Base-by-base conservation (phyloP, 805 yeast genomes). In the Gaillardinia entomophila region DNA sequence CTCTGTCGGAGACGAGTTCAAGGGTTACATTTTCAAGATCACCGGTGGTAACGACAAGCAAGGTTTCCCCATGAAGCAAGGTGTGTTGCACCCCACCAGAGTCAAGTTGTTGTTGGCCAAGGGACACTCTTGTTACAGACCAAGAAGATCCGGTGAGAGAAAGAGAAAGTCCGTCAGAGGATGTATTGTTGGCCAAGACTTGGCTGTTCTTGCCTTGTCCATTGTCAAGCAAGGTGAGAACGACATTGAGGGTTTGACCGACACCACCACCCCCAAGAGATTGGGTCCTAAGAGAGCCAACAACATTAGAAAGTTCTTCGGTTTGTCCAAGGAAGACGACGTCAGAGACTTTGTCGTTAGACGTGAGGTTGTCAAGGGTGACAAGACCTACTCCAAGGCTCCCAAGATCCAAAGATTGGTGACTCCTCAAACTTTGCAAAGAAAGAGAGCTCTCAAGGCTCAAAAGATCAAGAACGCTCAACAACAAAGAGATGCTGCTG, bases 11-110 rank as follows among this genome's bases (percentile, higher is more conserved):
- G 97, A 92, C 62, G 98, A 94, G 77, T 87, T 90, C 90, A 90
- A 88, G 75, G 98, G 98, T 65, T 92, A 92, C 88, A 71, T 87
- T 66, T 89, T 92, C 85, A 94, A 83, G 79, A 89, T 92, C 71
- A 74, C 97, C 60, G 98, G 98, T 68, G 98, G 98, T 82, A 92
- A 92, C 84, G 98, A 92, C 79, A 92, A 92, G 78, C 98, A 92
- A 79, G 98, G 98, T 78, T 92, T 92, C 96, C 97, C 98, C 76
- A 92, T 94, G 98, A 92, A 89, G 76, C 98, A 94, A 77, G 98
- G 98, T 83, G 98, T 92, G 52, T 77, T 92, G 81, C 92, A 87
- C 79, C 97, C 98, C 75, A 88, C 94, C 82, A 94, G 98, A 82
- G 97, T 92, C 60, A 88, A 85, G 71, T 81, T 92, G 61, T 80